Evolutionary conservation across 1,284 basidiomycete genomes (phyloP).

Genomic region (Papiliotrema laurentii): DNA sequence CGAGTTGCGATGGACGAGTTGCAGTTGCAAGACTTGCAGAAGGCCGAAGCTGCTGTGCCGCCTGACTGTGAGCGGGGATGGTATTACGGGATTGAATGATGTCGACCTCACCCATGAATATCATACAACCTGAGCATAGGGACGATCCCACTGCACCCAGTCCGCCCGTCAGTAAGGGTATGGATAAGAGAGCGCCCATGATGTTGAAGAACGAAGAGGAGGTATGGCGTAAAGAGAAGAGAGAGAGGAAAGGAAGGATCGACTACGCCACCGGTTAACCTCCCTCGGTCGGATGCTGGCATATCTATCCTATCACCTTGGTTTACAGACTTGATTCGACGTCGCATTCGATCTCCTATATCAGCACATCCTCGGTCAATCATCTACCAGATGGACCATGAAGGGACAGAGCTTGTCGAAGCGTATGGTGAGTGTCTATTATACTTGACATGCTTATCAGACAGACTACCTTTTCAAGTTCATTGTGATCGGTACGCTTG

Average conservation of each 20-base stretch:
- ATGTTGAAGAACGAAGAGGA: too few species aligned
- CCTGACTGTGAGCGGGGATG: conserved; percentile 20
- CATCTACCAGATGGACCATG: conserved; percentile 23
- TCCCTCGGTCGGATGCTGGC: too few species aligned
- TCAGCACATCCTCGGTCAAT: too few species aligned
- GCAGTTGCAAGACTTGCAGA: conserved; percentile 98
- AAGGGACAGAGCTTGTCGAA: conserved; percentile 82
- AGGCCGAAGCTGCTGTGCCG: conserved; percentile 71
- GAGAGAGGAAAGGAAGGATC: too few species aligned
- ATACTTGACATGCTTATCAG: background rate
- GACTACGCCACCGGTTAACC: too few species aligned
- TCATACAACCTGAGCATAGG: conserved; percentile 62
- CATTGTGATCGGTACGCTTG: conserved; percentile 76
- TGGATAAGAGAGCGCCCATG: conserved; percentile 80
- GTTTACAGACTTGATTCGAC: too few species aligned
- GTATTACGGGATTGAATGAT: conserved; percentile 25
- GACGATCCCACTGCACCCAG: conserved; percentile 72
- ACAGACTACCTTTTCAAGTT: conserved; percentile 96
- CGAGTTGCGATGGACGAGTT: conserved; percentile 97
- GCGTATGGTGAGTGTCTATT: conserved; percentile 66
- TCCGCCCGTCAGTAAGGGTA: conserved; percentile 72
- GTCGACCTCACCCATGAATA: conserved; percentile 60
- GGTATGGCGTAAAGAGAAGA: too few species aligned
- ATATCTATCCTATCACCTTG: background rate
- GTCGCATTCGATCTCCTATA: background rate